Percentiles rank a stretch among this genome's conserved stretches.
Conservation (phyloP, 1,284 basidiomycete species). For the Boletellus deceptivus region DNA sequence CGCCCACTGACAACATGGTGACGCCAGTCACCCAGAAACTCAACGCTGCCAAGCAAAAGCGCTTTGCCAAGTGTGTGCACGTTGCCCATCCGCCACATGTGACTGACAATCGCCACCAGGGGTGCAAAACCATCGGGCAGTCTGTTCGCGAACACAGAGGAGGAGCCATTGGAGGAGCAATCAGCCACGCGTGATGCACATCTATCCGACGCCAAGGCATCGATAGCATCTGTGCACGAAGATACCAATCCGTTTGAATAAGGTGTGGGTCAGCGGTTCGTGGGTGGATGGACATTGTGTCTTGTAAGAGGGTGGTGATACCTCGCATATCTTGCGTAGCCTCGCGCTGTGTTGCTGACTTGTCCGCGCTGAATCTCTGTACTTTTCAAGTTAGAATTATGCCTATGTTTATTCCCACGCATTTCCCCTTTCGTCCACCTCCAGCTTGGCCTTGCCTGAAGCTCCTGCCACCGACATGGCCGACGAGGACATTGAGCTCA, state of each 20-base stretch:
- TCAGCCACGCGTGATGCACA: conserved; percentile 30
- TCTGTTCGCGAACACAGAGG: conserved; percentile 48
- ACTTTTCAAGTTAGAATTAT: conserved; percentile 23
- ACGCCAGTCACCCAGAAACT: conserved; percentile 91
- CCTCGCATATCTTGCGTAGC: conserved; percentile 25
- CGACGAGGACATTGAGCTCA: conserved; percentile 18
- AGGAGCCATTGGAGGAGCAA: conserved; percentile 44
- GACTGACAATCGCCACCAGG: conserved; percentile 34
- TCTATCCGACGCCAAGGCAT: conserved; percentile 28
- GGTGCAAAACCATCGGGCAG: conserved; percentile 55
- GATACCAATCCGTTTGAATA: conserved; percentile 62
- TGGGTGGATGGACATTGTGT: conserved; percentile 9
- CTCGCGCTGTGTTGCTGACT: conserved; percentile 18
- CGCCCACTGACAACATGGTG: conserved; percentile 91
- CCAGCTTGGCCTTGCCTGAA: no score
- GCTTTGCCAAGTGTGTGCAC: conserved; percentile 78
- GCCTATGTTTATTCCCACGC: conserved; percentile 31
- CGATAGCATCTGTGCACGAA: conserved; percentile 35
- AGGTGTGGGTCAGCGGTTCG: background rate
- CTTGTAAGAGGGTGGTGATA: conserved; percentile 28
- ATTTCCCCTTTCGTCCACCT: background rate
- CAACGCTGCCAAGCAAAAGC: conserved; percentile 85
- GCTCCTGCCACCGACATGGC: conserved; percentile 17
- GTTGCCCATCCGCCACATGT: background rate
- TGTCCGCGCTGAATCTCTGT: conserved; percentile 35